phyloP scores from a whole-genome alignment of 2,329 filamentous ascomycete genomes.

The Cytospora leucostoma region DNA sequence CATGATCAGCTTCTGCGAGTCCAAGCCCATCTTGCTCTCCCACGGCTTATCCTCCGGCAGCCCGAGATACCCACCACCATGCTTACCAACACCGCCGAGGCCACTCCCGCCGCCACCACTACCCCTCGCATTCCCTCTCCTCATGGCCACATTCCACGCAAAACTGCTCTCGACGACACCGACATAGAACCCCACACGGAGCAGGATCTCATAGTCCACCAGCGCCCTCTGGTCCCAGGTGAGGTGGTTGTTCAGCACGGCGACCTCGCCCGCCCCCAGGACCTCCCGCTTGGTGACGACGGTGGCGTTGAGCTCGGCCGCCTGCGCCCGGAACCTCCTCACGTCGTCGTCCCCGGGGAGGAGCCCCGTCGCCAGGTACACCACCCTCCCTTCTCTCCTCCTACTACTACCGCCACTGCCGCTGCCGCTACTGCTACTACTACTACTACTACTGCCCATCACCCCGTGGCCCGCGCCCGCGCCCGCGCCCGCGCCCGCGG shows the following conservation, averaged over 20 bases:
- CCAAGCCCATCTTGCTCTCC: slow-evolving; percentile 15
- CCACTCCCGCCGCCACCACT: slow-evolving; percentile 7
- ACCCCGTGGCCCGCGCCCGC: background rate
- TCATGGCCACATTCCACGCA: slow-evolving; percentile 49
- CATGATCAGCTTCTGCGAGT: slow-evolving; percentile 28
- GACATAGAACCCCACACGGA: slow-evolving; percentile 45
- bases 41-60: slow-evolving; percentile 11
- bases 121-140: slow-evolving; percentile 37
- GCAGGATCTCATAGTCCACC: slow-evolving; percentile 53
- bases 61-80: slow-evolving; percentile 2
- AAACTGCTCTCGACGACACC: slow-evolving; percentile 49
- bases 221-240: slow-evolving; percentile 52
- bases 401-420: too few species aligned
- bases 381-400: slow-evolving; percentile 31
- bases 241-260: slow-evolving; percentile 37
- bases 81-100: slow-evolving; percentile 1
- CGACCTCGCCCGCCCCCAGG: slow-evolving; percentile 40
- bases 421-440: background rate
- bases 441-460: slow-evolving; percentile 27
- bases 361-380: slow-evolving; percentile 47
- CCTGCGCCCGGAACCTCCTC: slow-evolving; percentile 40
- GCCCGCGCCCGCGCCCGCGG: too few species aligned
- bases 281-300: slow-evolving; percentile 48
- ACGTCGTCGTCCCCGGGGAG: slow-evolving; percentile 39
- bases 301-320: slow-evolving; percentile 39